Base-by-base conservation (phyloP, 2,329 filamentous ascomycete species). In the Domatiomyces globalis region DNA sequence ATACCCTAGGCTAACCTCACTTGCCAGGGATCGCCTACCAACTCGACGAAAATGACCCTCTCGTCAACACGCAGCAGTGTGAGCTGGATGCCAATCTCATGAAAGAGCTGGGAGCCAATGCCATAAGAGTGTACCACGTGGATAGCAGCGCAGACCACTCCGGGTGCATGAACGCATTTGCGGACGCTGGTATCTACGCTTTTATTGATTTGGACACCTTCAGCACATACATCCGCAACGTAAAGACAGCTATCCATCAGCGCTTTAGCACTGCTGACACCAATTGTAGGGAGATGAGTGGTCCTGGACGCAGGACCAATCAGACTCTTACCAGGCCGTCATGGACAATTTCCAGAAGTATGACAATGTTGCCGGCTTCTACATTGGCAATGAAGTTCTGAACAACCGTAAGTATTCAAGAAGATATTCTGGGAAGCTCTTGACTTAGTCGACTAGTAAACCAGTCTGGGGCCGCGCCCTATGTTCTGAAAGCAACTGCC, bases 71-170 rank as follows among this genome's bases (percentile, higher is more conserved):
- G 43, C 78, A 78, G 46, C 88, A 94, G 71, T 94, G 87, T 71
- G 67, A 75, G 60, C 79, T 80, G 59, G 88, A 95, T 70, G 82
- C 83, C 43, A 65, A 71, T 15, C 74, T 89, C 63, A 94, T 94
- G 85, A 77, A 85, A 66, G 79, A 81, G 17, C 73, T 95, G 50
- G 87, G 86, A 56, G 79, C 84, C 64, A 94, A 94, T 66, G 76
- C 84, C 27, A 87, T 94, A 62, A 85, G 88, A 52, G 84, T 92
- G 53, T 95, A 95, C 68, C 87, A 94, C 63, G 86, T 95, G 55
- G 83, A 94, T 61, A 71, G 85, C 1, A 66, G 69, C 2, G 79
- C 71, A 29, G 72, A 90, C 64, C 89, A 95, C 67, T 74, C 78
- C 52, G 82, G 75, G 18, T 95, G 87, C 71, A 94, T 95, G 86